Base-by-base conservation (phyloP, 1,284 basidiomycete genomes). In the Rhodotorula sp. region DNA sequence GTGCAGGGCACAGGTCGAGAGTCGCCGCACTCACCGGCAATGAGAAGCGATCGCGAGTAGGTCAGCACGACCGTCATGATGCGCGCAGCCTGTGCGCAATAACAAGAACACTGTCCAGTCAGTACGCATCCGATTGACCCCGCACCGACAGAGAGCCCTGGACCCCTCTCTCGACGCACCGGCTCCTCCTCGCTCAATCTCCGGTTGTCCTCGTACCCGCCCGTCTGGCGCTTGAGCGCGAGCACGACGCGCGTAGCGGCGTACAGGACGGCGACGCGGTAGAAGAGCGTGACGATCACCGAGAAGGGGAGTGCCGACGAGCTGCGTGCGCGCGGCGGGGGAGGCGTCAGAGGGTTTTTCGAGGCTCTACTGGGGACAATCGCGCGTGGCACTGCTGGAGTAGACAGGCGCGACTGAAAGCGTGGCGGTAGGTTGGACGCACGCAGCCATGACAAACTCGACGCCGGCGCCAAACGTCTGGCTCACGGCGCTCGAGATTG, bases 211-310 rank as follows among this genome's bases (percentile, higher is more conserved):
- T 74, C 60, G 70, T 75, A 77, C 23, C 77, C 76, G 23, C 76
- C 75, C 53, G 74, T 74, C 14, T 67, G 62, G 10, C 75, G 67
- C 66, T 78, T 77, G 34, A 78, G 55, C 1, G 75, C 76, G 16
- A 79, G 57, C 17, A 79, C 70, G 55, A 78, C 71, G 41, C 75
- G 58, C 23, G 77, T 77, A 1, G 78, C 77, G 50, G 72, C 74
- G 61, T 78, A 79, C n/a, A 78, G 55, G 27, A 78, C 77, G 9
- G 71, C 64, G 44, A 79, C 77, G 42, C 78, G 74, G 70, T 79
- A 79, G 45, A 77, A 77, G 16, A 79, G 68, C 7, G 75, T 74
- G 14, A 79, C 78, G 19, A 79, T 68, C 25, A 79, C 77, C 23
- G 77, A 77, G 53, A 79, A 63, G 4, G 78, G 78, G n/a, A 79